A percentile compares a stretch with the other conserved stretches of the same genome.
Conservation (phyloP, 805 yeast species). For the Candida palmyrensis region DNA sequence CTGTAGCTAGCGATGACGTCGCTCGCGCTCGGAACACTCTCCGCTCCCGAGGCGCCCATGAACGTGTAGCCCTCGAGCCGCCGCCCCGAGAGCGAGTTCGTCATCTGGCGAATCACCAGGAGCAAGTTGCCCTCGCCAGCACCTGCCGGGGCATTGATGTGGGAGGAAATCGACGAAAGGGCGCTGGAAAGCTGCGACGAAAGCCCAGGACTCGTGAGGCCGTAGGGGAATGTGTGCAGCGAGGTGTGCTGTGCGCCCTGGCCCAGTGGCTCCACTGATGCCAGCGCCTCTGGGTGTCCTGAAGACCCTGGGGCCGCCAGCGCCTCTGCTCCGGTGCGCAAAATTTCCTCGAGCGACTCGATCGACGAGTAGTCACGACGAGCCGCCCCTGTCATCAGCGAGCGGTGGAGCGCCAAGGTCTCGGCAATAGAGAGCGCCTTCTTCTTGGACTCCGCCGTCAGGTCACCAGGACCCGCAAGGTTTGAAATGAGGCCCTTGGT, state of each 20-base stretch:
- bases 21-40: conserved; percentile 10
- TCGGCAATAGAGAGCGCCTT: conserved; percentile 52
- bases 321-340: conserved; percentile 10
- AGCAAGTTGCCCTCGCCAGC: conserved; percentile 22
- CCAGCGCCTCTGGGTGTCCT: no score
- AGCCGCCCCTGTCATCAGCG: conserved; percentile 32
- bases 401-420: conserved; percentile 50
- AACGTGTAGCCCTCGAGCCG: conserved; percentile 3
- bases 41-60: conserved; percentile 10
- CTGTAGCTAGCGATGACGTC: conserved; percentile 19
- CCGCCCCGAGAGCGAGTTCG: conserved; percentile 21
- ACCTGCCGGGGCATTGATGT: conserved; percentile 17
- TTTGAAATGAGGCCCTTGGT: conserved; percentile 9
- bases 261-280: no score
- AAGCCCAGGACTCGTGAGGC: conserved; percentile 6
- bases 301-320: background rate
- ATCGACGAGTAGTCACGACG: conserved; percentile 24
- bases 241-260: background rate
- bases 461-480: conserved; percentile 4
- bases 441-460: no score
- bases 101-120: conserved; percentile 36
- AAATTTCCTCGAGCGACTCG: conserved; percentile 20
- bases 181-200: conserved; percentile 30
- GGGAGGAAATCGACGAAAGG: conserved; percentile 26
- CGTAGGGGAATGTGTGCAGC: conserved; percentile 1